These are phyloP conservation scores for Bjerkandera adusta DNA, from an alignment of 1,284 basidiomycete genomes.

Conservation along the genomic window DNA sequence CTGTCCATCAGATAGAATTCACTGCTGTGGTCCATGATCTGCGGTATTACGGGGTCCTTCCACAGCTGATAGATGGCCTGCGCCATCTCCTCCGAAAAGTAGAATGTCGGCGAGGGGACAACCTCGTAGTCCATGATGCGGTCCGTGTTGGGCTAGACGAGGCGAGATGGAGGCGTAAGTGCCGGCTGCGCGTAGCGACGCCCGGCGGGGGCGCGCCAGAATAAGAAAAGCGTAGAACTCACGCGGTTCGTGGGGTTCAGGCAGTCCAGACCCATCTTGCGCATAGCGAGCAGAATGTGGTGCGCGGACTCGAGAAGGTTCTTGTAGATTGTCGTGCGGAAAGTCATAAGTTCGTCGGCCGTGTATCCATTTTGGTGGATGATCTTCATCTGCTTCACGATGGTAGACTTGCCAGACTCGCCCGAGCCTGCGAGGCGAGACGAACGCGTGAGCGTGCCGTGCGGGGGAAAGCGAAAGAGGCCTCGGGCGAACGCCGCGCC, in stretches of 20 bases:
- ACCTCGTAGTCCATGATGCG: slow-evolving; percentile 59
- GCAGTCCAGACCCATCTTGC: slow-evolving; percentile 87
- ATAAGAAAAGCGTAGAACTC: slow-evolving; percentile 26
- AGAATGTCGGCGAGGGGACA: slow-evolving; percentile 33
- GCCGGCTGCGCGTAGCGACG: slow-evolving; percentile 6
- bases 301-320: slow-evolving; percentile 90
- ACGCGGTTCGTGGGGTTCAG: slow-evolving; percentile 75
- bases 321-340: slow-evolving; percentile 81
- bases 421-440: slow-evolving; percentile 52
- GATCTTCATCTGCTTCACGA: slow-evolving; percentile 99
- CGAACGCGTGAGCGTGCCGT: neutral
- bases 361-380: slow-evolving; percentile 96
- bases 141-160: slow-evolving; percentile 50
- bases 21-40: slow-evolving; percentile 82
- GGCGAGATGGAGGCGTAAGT: neutral
- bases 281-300: slow-evolving; percentile 86
- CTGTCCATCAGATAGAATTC: slow-evolving; percentile 98
- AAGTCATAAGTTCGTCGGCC: slow-evolving; percentile 76
- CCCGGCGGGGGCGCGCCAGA: no score
- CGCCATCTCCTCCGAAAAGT: slow-evolving; percentile 67
- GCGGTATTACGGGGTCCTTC: slow-evolving; percentile 88
- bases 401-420: slow-evolving; percentile 92
- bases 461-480: slow-evolving; percentile 1
- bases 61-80: slow-evolving; percentile 82
- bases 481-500: neutral